Conservation (phyloP, 176 grass and related monocot species). For the Aegilops umbellulata region DNA sequence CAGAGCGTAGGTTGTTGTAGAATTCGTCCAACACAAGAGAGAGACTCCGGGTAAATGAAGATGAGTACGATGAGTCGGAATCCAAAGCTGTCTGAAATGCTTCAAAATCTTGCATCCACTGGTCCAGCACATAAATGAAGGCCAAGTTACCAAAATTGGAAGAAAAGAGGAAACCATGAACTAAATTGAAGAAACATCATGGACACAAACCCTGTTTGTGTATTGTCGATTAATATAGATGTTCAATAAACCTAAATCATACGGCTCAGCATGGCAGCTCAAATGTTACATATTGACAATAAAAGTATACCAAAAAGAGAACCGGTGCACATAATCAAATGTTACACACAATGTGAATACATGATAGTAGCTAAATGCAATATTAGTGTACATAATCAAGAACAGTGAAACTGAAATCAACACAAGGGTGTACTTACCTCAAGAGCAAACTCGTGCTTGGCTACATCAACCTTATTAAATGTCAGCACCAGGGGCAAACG, state of each 20-base stretch:
- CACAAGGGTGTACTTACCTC: conserved; percentile 45
- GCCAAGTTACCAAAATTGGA: conserved; percentile 8
- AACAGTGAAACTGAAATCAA: not conserved
- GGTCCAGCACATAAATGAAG: conserved; percentile 32
- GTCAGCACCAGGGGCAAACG: conserved; percentile 74
- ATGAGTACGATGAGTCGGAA: conserved; percentile 74
- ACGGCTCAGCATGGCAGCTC: not conserved
- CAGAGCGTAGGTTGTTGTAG: conserved; percentile 81
- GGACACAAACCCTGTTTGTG: not conserved
- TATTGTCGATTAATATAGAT: not conserved
- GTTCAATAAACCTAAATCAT: not conserved
- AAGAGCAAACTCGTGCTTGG: conserved; percentile 77
- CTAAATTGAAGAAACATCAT: conserved; percentile 14
- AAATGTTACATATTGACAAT: not conserved
- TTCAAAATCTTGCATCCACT: conserved; percentile 99
- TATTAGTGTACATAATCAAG: not conserved
- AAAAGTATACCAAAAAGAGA: not conserved
- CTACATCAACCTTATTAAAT: conserved; percentile 95
- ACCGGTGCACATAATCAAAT: not conserved
- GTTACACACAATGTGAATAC: not conserved
- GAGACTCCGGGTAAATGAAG: conserved; percentile 78
- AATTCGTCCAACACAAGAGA: conserved; percentile 89
- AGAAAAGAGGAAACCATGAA: not conserved
- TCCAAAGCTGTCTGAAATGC: conserved; percentile 85
- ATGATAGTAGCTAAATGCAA: not conserved